These are phyloP conservation scores for Euptelea pleiosperma DNA, from an alignment of 164 flowering plant genomes.

Conservation along the genomic window DNA sequence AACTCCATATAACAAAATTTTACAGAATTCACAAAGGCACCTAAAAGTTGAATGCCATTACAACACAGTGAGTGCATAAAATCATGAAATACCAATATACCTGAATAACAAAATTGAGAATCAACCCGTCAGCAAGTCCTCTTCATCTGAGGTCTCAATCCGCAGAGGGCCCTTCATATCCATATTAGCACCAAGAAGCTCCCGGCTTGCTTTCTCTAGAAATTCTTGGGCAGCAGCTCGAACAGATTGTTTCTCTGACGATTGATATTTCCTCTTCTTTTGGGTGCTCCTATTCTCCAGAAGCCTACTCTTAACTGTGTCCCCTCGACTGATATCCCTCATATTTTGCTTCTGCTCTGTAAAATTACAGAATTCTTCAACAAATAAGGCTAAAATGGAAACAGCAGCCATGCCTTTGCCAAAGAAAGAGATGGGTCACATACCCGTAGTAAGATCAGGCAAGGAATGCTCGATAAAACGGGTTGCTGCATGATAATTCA, in stretches of 20 bases:
- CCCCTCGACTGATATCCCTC: slow-evolving; percentile 64
- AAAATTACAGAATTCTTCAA: slow-evolving; percentile 8
- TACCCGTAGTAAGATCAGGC: slow-evolving; percentile 88
- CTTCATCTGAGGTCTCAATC: slow-evolving; percentile 38
- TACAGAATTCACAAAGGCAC: no score
- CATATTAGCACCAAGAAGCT: slow-evolving; percentile 61
- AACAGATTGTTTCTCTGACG: slow-evolving; percentile 57
- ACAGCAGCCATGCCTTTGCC: neutral
- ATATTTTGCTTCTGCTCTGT: slow-evolving; percentile 78
- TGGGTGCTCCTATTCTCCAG: slow-evolving; percentile 31
- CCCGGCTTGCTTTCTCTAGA: slow-evolving; percentile 82
- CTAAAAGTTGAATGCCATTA: no score
- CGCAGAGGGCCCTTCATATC: slow-evolving; percentile 71
- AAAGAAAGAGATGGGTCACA: slow-evolving; percentile 5
- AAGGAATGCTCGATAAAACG: slow-evolving; percentile 93
- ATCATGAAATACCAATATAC: slow-evolving; percentile 7
- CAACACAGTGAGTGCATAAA: neutral
- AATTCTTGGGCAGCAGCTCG: slow-evolving; percentile 77
- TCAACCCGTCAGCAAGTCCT: slow-evolving; percentile 30
- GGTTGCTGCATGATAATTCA: slow-evolving; percentile 79
- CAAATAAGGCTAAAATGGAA: slow-evolving; percentile 9
- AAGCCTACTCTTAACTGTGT: slow-evolving; percentile 34
- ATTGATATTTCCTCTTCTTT: slow-evolving; percentile 72
- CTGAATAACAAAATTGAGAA: slow-evolving; percentile 8
- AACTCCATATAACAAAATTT: no score